Evolutionary conservation across 768 basidiomycete species (phyloP), one percentile per base, ranked within the genome.

Genomic region (Panellus pusillus): DNA sequence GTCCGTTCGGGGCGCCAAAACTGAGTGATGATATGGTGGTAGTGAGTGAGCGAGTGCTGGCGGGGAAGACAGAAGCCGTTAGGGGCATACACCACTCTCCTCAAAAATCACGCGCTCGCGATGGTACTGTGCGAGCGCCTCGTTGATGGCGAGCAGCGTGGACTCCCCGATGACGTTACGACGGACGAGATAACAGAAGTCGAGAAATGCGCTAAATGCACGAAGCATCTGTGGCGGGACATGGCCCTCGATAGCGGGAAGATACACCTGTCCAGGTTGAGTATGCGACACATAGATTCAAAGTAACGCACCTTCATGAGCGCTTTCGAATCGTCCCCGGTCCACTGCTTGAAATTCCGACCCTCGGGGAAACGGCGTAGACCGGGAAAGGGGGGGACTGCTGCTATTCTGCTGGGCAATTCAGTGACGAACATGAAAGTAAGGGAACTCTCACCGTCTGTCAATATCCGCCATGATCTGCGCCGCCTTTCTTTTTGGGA

Each of bases 1-100:
- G 64, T 0, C 73, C 69, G 43, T 72, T 72, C 0, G 68, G 72
- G 3, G 67, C 58, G 2, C 68, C 68, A 52, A 71, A 74, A 1
- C 2, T 9, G 15, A 28, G 72, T 70, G 1, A 63, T 24, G 1
- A 63, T 24, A 0, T 27, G 20, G 0, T 15, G 17, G 29, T 71
- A 75, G 27, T 75, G 73, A 1, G 39, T 37, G 1, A 73, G 43
- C 0, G 70, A 60, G 18, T 74, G 73, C 39, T 75, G 72, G 0
- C 62, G 55, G 0, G 70, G 72, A 0, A 72, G 60, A 1, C 61
- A 66, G 19, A 69, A 63, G 0, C 58, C 53, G 2, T 49, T 19
- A 11, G 44, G n/a, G 44, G 17, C 57, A 50, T 0, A 71, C 50
- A 13, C 56, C 60, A 0, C 37, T 12, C 0, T 42, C 52, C 3